Base-by-base conservation (phyloP, 139 green algal genomes). In the Chlamydomonas applanata region DNA sequence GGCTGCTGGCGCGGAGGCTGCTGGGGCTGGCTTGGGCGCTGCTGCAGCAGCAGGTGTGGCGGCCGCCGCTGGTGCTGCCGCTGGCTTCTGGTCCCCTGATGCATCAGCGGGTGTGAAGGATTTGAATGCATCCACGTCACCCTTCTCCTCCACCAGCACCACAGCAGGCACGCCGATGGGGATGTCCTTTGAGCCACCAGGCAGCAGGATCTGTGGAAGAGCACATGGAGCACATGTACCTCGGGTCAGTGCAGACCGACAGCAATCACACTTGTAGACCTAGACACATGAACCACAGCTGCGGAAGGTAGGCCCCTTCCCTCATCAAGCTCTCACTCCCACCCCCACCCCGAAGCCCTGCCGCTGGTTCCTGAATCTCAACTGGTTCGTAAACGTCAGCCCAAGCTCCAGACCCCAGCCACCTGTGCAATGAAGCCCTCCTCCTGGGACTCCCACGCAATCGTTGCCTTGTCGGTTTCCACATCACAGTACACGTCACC, bases 401-500 rank as follows among this genome's bases (percentile, higher is more conserved):
- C n/a, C n/a, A n/a, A n/a, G n/a, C n/a, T n/a, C n/a, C n/a, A n/a
- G n/a, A n/a, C n/a, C 89, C 91, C n/a, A n/a, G n/a, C n/a, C 45
- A 73, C 67, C 67, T 73, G 45, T 4, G 93, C 93, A 33, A 98
- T 52, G 36, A 90, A 93, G 16, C 95, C 95, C 63, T 98, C 95
- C 63, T 98, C 95, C 81, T 97, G 88, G 1, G 87, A 78, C 82
- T 98, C 95, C 92, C 92, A 97, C 34, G 91, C 91, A 59, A 98
- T 95, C n/a, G 90, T 97, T 35, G 94, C 92, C 88, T 98, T 98
- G 83, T 98, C 95, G 2, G 96, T 99, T 85, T 99, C 96, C 27
- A 99, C 89, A 72, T 98, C 95, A 46, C 85, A 93, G 40, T 97
- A 86, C 53, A 98, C 79, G 68, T 99, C 95, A 3, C 94, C 96